Percentiles rank a stretch among this genome's conserved stretches.
These are phyloP conservation scores for Besnoitia besnoiti DNA, from an alignment of 169 alveolate genomes.

Conservation along the genomic window DNA sequence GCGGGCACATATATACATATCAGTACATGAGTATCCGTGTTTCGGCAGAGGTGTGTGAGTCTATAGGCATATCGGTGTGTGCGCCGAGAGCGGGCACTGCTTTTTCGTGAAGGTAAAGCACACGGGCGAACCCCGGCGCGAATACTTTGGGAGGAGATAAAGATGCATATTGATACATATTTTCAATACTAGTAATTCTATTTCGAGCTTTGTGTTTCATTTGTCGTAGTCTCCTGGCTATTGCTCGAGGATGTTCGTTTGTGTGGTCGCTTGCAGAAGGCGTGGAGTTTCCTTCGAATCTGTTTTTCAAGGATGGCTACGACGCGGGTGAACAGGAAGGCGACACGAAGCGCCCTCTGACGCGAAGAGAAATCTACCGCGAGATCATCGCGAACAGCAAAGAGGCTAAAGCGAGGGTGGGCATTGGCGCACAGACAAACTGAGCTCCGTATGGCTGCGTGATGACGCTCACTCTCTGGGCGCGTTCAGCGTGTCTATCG, in stretches of 20 bases:
- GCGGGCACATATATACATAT: neutral
- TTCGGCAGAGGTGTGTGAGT: neutral
- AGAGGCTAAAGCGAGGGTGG: constrained; percentile 32
- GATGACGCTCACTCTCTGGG: too few species aligned
- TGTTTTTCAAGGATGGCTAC: constrained; percentile 32
- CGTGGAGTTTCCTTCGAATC: neutral
- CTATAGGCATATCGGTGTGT: too few species aligned
- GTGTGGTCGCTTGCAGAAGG: neutral
- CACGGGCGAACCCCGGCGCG: too few species aligned
- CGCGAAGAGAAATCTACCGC: constrained; percentile 28
- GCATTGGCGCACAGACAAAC: neutral
- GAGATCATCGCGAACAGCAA: constrained; percentile 47
- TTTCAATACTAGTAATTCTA: neutral
- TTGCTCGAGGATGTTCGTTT: too few species aligned
- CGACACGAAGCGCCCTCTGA: neutral
- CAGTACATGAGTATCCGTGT: neutral
- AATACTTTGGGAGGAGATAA: too few species aligned
- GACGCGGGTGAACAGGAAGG: neutral
- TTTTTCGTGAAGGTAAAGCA: too few species aligned
- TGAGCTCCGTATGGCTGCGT: too few species aligned
- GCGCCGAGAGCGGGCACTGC: too few species aligned
- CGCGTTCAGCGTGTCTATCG: too few species aligned
- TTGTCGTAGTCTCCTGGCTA: too few species aligned
- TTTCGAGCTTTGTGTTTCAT: too few species aligned
- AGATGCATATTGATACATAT: neutral